Conservation (phyloP, 1,284 basidiomycete genomes). For the Melampsora allii-populina region DNA sequence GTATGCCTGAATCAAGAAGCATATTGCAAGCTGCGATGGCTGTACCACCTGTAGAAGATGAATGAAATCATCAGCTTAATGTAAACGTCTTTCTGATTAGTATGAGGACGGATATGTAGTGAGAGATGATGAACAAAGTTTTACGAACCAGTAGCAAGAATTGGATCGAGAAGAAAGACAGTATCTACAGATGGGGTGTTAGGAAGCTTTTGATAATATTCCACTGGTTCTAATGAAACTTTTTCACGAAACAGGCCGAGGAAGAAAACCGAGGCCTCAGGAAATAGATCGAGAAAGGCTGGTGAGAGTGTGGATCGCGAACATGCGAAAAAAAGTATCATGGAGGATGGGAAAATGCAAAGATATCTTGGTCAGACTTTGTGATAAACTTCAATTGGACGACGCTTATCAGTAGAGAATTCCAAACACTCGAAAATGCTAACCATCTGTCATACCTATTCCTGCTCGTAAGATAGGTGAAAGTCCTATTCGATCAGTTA, state of each 20-base stretch:
- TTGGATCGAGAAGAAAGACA: conserved; percentile 77
- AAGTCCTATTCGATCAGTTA: conserved; percentile 67
- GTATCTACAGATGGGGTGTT: conserved; percentile 69
- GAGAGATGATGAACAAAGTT: background rate
- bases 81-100: background rate
- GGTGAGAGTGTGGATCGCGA: background rate
- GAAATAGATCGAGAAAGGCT: conserved; percentile 72
- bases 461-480: conserved; percentile 90
- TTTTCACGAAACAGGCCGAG: conserved; percentile 88
- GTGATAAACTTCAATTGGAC: background rate
- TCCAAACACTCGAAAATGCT: conserved; percentile 30
- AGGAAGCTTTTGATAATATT: conserved; percentile 94
- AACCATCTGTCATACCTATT: conserved; percentile 84
- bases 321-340: background rate
- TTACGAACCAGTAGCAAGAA: conserved; percentile 75
- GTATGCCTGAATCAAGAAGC: conserved; percentile 52
- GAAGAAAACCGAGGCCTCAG: conserved; percentile 82
- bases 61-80: conserved; percentile 11
- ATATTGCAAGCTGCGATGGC: conserved; percentile 49
- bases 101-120: background rate
- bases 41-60: conserved; percentile 2
- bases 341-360: background rate
- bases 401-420: conserved; percentile 4
- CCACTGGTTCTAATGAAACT: conserved; percentile 81
- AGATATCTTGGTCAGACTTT: background rate